These are phyloP conservation scores for Trapa bicornis DNA, from an alignment of 345 rosid genomes.

Conservation along the genomic window DNA sequence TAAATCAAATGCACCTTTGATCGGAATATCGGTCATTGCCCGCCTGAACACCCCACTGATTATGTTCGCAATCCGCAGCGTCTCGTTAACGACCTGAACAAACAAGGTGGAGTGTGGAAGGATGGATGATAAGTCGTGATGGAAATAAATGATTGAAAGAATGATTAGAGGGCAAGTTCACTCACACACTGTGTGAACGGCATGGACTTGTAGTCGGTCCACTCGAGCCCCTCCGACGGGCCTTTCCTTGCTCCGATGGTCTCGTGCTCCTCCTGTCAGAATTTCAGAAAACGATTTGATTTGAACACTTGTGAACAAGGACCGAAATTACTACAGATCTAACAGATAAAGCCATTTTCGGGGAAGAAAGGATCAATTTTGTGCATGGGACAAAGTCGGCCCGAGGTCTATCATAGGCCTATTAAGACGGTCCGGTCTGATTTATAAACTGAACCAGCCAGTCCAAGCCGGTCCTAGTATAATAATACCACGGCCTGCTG, in stretches of 20 bases:
- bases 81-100: constrained; percentile 80
- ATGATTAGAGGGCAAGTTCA: not conserved
- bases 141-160: no score
- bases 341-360: no score
- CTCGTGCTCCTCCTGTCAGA: constrained; percentile 76
- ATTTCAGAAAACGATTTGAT: no score
- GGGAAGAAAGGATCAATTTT: not conserved
- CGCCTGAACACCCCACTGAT: constrained; percentile 83
- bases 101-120: no score
- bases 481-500: no score
- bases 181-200: constrained; percentile 97
- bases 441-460: not conserved
- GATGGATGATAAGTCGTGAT: no score
- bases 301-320: no score
- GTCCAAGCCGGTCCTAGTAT: not conserved
- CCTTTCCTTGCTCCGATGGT: constrained; percentile 51
- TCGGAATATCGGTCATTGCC: constrained; percentile 43
- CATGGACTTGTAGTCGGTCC: constrained; percentile 97
- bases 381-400: not conserved
- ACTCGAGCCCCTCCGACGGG: constrained; percentile 43
- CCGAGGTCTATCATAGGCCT: not conserved
- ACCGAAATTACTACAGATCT: no score
- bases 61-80: constrained; percentile 77
- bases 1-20: constrained; percentile 43
- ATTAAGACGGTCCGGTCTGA: not conserved